Evolutionary conservation across 306 rosid species (phyloP), one percentile per base, ranked within the genome.

Genomic region (Fragaria ananassa): DNA sequence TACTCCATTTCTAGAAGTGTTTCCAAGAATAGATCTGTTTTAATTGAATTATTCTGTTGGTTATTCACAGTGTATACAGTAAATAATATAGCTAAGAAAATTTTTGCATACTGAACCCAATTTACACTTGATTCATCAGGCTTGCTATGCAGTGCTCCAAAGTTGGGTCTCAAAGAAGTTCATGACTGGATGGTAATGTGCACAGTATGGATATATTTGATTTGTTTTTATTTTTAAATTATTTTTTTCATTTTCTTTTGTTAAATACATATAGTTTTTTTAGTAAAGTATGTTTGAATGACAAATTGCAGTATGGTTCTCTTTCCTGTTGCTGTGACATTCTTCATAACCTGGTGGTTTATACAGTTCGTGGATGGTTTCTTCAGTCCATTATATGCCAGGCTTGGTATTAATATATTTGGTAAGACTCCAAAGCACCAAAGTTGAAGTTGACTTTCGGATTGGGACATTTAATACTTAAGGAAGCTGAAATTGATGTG

Each of bases 131-230:
- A 34, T 61, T 58, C 42, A 46, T 71, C 83, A 85, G 88, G 88
- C 88, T 21, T 85, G 88, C 83, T 85, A 85, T 81, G 88, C 88
- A 50, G 88, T 85, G 53, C 88, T 85, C 49, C 88, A 76, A 60
- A 85, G 88, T 81, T 85, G 88, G 88, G 83, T 81, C 29, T 85
- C 88, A 27, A 79, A 85, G 80, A 85, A 85, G 83, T 85, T 85
- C 74, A 85, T 85, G 88, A 85, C 88, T 5, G 88, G 88, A 85
- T 81, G 85, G 88, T 85, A 85, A 85, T 75, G 23, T 51, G 63
- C 72, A 41, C 64, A 27, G 39, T 63, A 57, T 80, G 74, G 70
- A 62, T 51, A 27, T 51, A 51, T 45, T 35, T 25, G 8, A 49
- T 69, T 46, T 60, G 21, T 56, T 18, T 58, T 61, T 44, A 14